These are phyloP conservation scores for Gillenia trifoliata DNA, from an alignment of 306 rosid genomes.

Conservation along the genomic window DNA sequence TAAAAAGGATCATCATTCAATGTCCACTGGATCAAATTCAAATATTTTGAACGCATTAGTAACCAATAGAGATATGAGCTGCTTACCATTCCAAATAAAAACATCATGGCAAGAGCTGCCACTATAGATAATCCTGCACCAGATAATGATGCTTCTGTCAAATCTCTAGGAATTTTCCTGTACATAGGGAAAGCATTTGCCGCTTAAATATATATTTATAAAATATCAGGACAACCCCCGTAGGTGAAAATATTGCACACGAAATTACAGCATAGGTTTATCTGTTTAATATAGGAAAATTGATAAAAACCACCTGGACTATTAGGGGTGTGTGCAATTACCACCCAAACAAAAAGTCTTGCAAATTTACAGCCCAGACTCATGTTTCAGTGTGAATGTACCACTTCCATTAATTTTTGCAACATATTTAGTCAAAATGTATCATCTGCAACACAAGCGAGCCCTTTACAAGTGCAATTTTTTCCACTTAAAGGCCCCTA, in stretches of 20 bases:
- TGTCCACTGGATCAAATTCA: neutral
- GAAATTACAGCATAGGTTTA: neutral
- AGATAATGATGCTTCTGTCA: conserved; percentile 90
- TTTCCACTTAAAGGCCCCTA: neutral
- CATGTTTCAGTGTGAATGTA: neutral
- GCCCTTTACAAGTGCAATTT: neutral
- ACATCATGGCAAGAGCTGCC: conserved; percentile 80
- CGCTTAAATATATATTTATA: neutral
- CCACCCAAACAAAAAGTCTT: neutral
- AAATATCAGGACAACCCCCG: neutral
- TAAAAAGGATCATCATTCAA: neutral
- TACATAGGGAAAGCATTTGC: conserved; percentile 19
- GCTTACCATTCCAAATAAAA: conserved; percentile 96
- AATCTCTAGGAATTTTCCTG: conserved; percentile 98
- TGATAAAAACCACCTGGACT: neutral
- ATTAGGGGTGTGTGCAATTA: neutral
- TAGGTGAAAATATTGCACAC: neutral
- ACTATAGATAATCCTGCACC: conserved; percentile 91
- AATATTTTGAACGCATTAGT: neutral
- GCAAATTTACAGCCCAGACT: neutral
- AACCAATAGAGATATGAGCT: conserved; percentile 13
- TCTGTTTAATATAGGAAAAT: neutral
- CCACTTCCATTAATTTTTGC: neutral
- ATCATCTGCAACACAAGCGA: too few species aligned
- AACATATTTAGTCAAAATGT: too few species aligned